phyloP scores from a whole-genome alignment of 2,329 filamentous ascomycete genomes.

The Claviceps cyperi region DNA sequence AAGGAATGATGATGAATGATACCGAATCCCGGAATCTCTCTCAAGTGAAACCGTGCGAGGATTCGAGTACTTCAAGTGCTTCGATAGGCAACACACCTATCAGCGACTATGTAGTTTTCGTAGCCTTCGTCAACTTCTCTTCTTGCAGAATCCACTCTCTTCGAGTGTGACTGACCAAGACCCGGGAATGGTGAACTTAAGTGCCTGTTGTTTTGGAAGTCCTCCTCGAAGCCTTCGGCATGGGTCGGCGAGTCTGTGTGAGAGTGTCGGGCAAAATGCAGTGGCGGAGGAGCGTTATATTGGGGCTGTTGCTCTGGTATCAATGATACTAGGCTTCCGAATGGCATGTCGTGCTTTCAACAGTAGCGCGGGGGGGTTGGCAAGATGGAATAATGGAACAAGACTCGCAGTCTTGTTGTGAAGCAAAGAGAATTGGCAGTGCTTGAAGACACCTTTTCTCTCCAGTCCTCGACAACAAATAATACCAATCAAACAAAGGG shows the following conservation, averaged over 20 bases:
- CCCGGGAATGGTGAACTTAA: constrained; percentile 19
- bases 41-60: neutral
- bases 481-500: neutral
- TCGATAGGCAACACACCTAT: constrained; percentile 17
- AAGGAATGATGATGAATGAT: neutral
- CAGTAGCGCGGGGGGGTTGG: constrained; percentile 16
- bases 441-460: neutral
- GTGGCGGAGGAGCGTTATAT: constrained; percentile 25
- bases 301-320: constrained; percentile 25
- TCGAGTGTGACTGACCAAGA: constrained; percentile 21
- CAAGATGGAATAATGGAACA: neutral
- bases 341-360: constrained; percentile 18
- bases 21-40: neutral
- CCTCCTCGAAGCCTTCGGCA: constrained; percentile 15
- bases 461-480: neutral
- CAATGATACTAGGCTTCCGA: constrained; percentile 24
- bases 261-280: constrained; percentile 29
- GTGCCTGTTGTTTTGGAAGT: constrained; percentile 16
- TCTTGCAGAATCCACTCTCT: constrained; percentile 16
- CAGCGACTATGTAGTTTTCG: constrained; percentile 26
- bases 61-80: neutral
- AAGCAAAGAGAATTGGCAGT: neutral
- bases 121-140: constrained; percentile 28
- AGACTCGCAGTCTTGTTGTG: no score
- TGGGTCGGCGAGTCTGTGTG: constrained; percentile 20